Conservation (phyloP, 163 green algal genomes). For the Scenedesmus sp. region DNA sequence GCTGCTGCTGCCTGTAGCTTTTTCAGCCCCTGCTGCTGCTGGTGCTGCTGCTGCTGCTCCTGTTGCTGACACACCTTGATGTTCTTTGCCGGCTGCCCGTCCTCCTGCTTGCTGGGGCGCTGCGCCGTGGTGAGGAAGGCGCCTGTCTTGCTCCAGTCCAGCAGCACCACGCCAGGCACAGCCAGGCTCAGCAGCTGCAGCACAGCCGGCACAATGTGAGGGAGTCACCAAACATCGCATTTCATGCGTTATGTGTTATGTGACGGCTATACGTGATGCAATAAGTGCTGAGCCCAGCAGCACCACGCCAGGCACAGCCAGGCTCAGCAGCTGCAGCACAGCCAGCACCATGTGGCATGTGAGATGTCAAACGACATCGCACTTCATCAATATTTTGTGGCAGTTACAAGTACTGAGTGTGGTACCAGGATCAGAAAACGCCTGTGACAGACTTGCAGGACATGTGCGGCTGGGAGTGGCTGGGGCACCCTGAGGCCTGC, state of each 20-base stretch:
- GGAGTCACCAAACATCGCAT: no score
- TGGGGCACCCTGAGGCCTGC: background rate
- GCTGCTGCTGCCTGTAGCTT: background rate
- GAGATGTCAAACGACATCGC: background rate
- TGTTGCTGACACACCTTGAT: constrained; percentile 59
- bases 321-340: background rate
- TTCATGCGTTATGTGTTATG: no score
- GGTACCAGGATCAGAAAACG: background rate
- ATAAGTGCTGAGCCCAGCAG: constrained; percentile 53
- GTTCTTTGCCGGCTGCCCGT: constrained; percentile 68
- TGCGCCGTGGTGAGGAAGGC: constrained; percentile 72
- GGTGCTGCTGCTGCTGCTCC: background rate
- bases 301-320: constrained; percentile 55
- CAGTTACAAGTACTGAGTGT: no score
- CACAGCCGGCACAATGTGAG: background rate
- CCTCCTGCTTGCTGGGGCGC: constrained; percentile 62
- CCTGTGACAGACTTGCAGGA: background rate
- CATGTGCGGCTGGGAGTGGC: background rate
- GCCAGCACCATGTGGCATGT: background rate
- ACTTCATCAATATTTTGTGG: no score
- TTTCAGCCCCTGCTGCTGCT: background rate
- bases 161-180: constrained; percentile 55
- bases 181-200: constrained; percentile 48
- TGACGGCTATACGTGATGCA: no score
- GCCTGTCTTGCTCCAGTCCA: constrained; percentile 64